Percentiles rank a stretch among this genome's conserved stretches.
Conservation (phyloP, 106 monocot genomes). For the Xerophyta viscosa region DNA sequence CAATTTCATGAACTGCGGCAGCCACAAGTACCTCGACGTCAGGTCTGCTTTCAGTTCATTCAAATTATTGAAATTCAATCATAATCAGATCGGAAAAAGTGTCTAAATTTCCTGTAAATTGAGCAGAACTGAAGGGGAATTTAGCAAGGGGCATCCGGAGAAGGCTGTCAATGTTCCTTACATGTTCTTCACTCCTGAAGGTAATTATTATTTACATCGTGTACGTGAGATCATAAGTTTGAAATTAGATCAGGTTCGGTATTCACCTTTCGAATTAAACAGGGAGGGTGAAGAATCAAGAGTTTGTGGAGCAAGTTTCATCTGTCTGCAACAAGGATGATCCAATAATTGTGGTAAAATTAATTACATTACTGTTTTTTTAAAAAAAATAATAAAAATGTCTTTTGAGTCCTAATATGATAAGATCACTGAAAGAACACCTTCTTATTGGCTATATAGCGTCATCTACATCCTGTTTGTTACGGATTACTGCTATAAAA, state of each 20-base stretch:
- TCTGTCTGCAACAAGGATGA: conserved; percentile 50
- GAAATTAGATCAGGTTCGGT: too few relatives aligned
- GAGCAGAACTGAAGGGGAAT: conserved; percentile 62
- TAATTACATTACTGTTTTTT: too few relatives aligned
- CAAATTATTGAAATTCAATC: too few relatives aligned
- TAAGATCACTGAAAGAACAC: too few relatives aligned
- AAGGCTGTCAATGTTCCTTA: conserved; percentile 59
- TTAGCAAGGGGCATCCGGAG: conserved; percentile 44
- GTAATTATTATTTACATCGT: too few relatives aligned
- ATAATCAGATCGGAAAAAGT: too few relatives aligned
- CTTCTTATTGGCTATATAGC: too few relatives aligned
- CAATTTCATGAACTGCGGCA: conserved; percentile 34
- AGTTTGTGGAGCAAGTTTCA: conserved; percentile 56
- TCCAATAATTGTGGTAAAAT: conserved; percentile 66
- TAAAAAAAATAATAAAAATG: too few relatives aligned
- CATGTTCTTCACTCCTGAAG: conserved; percentile 66
- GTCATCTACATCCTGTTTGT: too few relatives aligned
- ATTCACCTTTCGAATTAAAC: background rate
- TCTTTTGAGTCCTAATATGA: too few relatives aligned
- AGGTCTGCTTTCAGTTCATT: conserved; percentile 56
- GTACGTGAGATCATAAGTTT: too few relatives aligned
- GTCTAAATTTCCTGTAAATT: background rate
- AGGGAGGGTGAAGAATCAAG: conserved; percentile 64
- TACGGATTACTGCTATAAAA: too few relatives aligned
- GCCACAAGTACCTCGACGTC: conserved; percentile 65